Percentiles rank a stretch among this genome's conserved stretches.
Evolutionary conservation across 768 basidiomycete genomes (phyloP).

Genomic region (Austroboletus eburneus): DNA sequence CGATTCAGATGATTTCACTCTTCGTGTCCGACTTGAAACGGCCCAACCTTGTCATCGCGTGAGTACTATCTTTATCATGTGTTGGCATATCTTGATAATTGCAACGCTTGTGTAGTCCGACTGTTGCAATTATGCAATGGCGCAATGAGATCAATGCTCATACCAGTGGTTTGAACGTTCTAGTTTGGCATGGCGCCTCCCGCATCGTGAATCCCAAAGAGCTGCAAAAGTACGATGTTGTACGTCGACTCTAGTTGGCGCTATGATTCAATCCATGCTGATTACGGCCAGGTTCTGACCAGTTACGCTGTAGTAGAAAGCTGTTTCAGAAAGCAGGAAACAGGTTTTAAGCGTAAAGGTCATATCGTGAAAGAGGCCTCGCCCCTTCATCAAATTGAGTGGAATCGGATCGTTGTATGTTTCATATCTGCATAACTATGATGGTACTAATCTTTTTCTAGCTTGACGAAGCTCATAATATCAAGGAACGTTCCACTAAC

Average conservation of each 20-base stretch:
- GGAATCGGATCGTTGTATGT: conserved; percentile 76
- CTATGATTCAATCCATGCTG: background rate
- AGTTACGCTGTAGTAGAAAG: conserved; percentile 89
- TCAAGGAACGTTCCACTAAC: conserved; percentile 92
- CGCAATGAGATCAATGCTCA: conserved; percentile 87
- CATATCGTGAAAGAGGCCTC: conserved; percentile 83
- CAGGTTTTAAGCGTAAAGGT: conserved; percentile 87
- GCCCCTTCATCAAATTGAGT: conserved; percentile 76
- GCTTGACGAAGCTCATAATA: conserved; percentile 97
- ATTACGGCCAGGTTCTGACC: conserved; percentile 60
- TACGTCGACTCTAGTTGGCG: conserved; percentile 32
- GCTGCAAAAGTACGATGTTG: conserved; percentile 84
- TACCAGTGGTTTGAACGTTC: conserved; percentile 77
- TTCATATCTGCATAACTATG: background rate
- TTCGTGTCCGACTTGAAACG: conserved; percentile 72
- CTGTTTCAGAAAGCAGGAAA: conserved; percentile 88
- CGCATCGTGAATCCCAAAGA: conserved; percentile 63
- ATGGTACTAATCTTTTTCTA: conserved; percentile 22
- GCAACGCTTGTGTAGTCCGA: conserved; percentile 31
- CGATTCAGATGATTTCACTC: conserved; percentile 93
- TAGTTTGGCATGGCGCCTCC: conserved; percentile 87
- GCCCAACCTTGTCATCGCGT: conserved; percentile 93
- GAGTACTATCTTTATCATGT: conserved; percentile 25
- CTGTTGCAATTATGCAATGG: conserved; percentile 75
- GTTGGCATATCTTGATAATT: background rate